Percentiles rank a stretch among this genome's conserved stretches.
Evolutionary conservation across 75 land plant species (phyloP).

Genomic region (Selaginella tamariscina): DNA sequence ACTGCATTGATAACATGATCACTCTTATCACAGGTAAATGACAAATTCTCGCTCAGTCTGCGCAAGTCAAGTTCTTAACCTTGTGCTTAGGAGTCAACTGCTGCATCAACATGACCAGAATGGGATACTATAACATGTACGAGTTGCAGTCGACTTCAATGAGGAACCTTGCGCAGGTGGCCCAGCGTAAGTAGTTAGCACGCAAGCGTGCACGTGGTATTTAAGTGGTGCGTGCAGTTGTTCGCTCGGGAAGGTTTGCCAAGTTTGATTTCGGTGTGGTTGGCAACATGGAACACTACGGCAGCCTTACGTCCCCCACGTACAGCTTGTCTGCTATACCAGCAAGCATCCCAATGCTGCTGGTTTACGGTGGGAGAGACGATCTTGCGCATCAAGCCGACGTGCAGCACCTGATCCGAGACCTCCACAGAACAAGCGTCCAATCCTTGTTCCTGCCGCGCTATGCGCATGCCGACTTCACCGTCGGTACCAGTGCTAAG

Average conservation of each 20-base stretch:
- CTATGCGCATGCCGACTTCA: constrained; percentile 67
- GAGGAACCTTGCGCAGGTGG: constrained; percentile 40
- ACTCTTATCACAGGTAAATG: constrained; percentile 18
- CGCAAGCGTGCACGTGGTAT: no score
- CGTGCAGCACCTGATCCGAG: constrained; percentile 27
- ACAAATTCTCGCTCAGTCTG: neutral
- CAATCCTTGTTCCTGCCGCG: constrained; percentile 30
- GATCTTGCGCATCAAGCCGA: constrained; percentile 48
- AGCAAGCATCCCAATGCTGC: constrained; percentile 43
- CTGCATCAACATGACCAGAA: constrained; percentile 23
- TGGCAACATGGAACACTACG: constrained; percentile 44
- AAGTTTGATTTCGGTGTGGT: constrained; percentile 42
- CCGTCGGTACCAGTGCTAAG: constrained; percentile 36
- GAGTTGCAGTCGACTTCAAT: constrained; percentile 33
- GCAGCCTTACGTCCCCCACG: constrained; percentile 34
- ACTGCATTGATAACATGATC: constrained; percentile 11
- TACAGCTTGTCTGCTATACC: constrained; percentile 61
- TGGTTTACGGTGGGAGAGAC: constrained; percentile 71
- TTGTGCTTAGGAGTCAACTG: constrained; percentile 28
- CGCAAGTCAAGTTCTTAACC: neutral
- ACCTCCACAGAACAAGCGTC: constrained; percentile 17
- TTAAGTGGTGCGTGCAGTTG: constrained; percentile 26
- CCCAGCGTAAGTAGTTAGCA: constrained; percentile 38
- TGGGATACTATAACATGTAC: constrained; percentile 22
- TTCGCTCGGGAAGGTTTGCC: constrained; percentile 38